phyloP scores from a whole-genome alignment of 345 rosid genomes.

The Psidium friedrichsthalianum region DNA sequence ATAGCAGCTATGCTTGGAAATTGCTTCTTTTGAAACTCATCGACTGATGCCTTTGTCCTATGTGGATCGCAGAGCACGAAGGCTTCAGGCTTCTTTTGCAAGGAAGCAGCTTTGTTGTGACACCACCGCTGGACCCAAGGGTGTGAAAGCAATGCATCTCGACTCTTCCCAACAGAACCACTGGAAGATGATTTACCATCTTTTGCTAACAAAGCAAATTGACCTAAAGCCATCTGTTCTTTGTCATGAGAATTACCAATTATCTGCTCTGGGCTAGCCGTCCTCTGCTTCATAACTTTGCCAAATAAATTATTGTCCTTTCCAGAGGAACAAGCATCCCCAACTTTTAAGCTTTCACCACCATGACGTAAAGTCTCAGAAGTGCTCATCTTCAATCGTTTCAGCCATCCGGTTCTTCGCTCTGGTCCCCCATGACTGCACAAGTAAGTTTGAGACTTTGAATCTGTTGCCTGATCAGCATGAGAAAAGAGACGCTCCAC shows the following conservation, averaged over 20 bases:
- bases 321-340: constrained; percentile 26
- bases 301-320: constrained; percentile 24
- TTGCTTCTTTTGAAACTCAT: constrained; percentile 37
- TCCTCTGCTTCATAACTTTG: constrained; percentile 17
- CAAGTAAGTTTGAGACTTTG: constrained; percentile 22
- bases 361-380: constrained; percentile 23
- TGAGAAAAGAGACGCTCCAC: constrained; percentile 30
- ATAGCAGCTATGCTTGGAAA: constrained; percentile 90
- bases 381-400: constrained; percentile 50
- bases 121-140: constrained; percentile 82
- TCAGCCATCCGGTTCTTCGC: constrained; percentile 63
- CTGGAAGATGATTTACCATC: constrained; percentile 16
- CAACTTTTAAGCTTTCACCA: constrained; percentile 29
- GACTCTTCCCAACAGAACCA: constrained; percentile 11
- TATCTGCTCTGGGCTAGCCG: constrained; percentile 19
- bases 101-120: constrained; percentile 13
- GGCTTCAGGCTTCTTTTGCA: constrained; percentile 9
- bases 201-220: constrained; percentile 2
- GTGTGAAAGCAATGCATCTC: constrained; percentile 23
- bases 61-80: constrained; percentile 25
- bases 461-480: constrained; percentile 18
- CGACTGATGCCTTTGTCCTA: constrained; percentile 14
- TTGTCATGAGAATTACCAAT: constrained; percentile 11
- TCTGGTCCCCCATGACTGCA: constrained; percentile 17
- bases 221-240: constrained; percentile 8